Evolutionary conservation across 768 basidiomycete genomes (phyloP), one percentile per base, ranked within the genome.

Genomic region (Asterophora parasitica): DNA sequence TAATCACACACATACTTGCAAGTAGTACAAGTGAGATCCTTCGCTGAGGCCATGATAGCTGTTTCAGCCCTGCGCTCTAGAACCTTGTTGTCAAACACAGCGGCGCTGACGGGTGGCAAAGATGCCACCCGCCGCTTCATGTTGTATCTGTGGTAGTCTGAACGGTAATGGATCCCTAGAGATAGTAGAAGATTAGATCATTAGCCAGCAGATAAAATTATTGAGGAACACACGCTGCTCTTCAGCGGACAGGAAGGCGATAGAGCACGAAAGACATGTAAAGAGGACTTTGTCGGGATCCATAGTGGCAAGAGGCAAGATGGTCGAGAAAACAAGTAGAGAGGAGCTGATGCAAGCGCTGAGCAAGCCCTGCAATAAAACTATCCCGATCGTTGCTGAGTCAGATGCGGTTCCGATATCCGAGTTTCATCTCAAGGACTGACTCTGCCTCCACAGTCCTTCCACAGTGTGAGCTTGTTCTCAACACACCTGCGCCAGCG

Each of bases 121-220:
- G 78, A 81, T 2, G 95, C 94, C 13, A 98, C 88, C 23, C 92
- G 83, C 54, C 94, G 87, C 74, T 95, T 95, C 83, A 97, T 92
- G 62, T 99, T 99, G 70, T 99, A 99, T 44, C 93, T 76, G 70
- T 99, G 96, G 65, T 89, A 88, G 66, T 99, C 96, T 19, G 91
- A 90, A 53, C 83, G 81, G 66, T 95, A 97, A 63, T 99, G 96
- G 0, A 71, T 68, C 50, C 95, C 88, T 91, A 23, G 23, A 11
- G 17, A 10, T 31, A 34, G 32, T n/a, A 23, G 42, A 38, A 27
- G 16, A 55, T 44, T 16, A 53, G 49, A 23, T 50, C 28, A 9
- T 4, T 8, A 48, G 19, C 47, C 27, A n/a, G 12, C 19, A 28
- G 23, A 20, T 6, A 36, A 48, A 19, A 35, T 17, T 5, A 7